Percentiles rank a stretch among this genome's conserved stretches.
phyloP scores from a whole-genome alignment of 495 filamentous ascomycete genomes.

The Xylaria flabelliformis region DNA sequence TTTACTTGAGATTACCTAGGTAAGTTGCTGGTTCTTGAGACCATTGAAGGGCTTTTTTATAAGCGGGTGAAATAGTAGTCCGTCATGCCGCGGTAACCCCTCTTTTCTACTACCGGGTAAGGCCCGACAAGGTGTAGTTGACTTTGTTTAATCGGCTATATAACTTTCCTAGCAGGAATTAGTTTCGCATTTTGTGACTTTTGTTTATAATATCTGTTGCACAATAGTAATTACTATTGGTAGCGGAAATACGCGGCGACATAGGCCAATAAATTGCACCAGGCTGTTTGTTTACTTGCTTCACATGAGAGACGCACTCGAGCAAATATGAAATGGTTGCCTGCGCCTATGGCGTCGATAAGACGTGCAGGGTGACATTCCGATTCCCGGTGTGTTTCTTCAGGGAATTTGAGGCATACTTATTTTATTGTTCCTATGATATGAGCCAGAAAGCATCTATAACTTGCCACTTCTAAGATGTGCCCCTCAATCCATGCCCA shows the following conservation, averaged over 20 bases:
- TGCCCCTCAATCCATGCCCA: not conserved
- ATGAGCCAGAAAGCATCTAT: too few species aligned
- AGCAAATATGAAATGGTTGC: not conserved
- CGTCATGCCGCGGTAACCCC: conserved; percentile 9
- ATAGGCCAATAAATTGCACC: not conserved
- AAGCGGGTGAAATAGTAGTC: not conserved
- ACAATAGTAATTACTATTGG: too few species aligned
- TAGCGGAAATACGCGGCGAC: not conserved
- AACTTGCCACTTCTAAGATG: not conserved
- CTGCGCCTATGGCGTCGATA: too few species aligned
- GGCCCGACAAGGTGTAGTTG: not conserved
- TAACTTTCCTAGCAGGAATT: too few species aligned
- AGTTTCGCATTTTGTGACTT: too few species aligned
- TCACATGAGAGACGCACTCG: not conserved
- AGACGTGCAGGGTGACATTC: not conserved
- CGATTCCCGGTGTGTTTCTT: not conserved
- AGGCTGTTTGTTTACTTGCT: not conserved
- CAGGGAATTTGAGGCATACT: not conserved
- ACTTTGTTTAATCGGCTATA: not conserved
- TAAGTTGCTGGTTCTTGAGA: not conserved
- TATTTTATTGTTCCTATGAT: not conserved
- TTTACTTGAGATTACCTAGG: not conserved
- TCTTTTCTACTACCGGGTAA: conserved; percentile 4
- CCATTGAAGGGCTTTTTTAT: not conserved
- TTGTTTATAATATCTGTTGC: too few species aligned